Conservation (phyloP, 371 early-diverging fungal species). For the Capillidium rhysosporum region DNA sequence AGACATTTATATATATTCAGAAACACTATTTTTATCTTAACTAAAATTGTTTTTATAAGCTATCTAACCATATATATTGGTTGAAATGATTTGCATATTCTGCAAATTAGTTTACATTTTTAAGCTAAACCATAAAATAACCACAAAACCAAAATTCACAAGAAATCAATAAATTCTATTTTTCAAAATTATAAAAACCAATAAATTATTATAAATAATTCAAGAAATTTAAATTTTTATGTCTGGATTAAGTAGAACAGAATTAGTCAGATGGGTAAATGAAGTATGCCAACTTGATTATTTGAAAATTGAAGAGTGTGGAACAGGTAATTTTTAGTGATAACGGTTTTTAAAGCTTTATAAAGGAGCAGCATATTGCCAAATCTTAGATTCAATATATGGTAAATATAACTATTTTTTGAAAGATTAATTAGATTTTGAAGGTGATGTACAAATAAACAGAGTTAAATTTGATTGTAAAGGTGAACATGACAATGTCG, state of each 20-base stretch:
- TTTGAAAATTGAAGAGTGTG: slow-evolving; percentile 4
- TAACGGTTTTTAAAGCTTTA: neutral
- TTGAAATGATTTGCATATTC: too few relatives aligned
- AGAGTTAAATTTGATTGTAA: slow-evolving; percentile 60
- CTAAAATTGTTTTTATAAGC: too few relatives aligned
- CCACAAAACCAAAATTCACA: too few relatives aligned
- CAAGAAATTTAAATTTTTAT: neutral
- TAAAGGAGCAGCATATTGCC: slow-evolving; percentile 54
- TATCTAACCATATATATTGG: too few relatives aligned
- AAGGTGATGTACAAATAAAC: slow-evolving; percentile 34
- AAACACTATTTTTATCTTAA: too few relatives aligned
- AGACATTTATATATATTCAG: too few relatives aligned
- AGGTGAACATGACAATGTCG: slow-evolving; percentile 62
- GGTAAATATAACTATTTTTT: slow-evolving; percentile 11
- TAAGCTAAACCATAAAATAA: too few relatives aligned
- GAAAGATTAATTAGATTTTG: neutral
- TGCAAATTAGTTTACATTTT: too few relatives aligned
- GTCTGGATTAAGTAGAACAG: neutral
- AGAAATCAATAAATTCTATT: too few relatives aligned
- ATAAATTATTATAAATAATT: neutral
- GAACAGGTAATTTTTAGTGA: slow-evolving; percentile 1
- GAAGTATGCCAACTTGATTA: neutral
- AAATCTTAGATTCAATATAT: slow-evolving; percentile 65
- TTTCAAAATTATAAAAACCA: neutral
- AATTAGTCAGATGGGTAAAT: slow-evolving; percentile 5